Base-by-base conservation (phyloP, 2,329 filamentous ascomycete genomes). In the Aureobasidium leucospermi region DNA sequence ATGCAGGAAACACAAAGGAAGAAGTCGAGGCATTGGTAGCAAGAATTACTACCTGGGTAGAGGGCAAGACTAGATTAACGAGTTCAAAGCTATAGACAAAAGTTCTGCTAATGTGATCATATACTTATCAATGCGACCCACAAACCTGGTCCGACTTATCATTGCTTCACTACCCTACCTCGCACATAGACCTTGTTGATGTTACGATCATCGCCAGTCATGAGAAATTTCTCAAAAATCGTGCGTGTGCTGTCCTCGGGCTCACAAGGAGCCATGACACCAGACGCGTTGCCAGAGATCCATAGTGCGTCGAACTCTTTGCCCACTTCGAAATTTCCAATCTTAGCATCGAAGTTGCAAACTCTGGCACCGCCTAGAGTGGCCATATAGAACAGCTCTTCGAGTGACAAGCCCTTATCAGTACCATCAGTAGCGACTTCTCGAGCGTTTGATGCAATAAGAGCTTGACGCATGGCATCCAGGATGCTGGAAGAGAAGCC, bases 301-400 rank as follows among this genome's bases (percentile, higher is more conserved):
- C 29, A 32, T 9, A 49, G 47, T 0, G 81, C 84, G 71, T 87
- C 84, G 65, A 87, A 86, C 64, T 84, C 78, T 74, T 85, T 86
- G 0, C 83, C 84, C 0, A 76, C 71, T 11, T 72, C 73, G 59
- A 87, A 85, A 60, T 75, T 81, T 1, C 85, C 85, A 36, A 86
- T 70, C 65, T 72, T 74, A 0, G 78, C 71, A 0, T 76, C 79
- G 9, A 86, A 71, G 0, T 79, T 76, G 62, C 83, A 81, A 0
- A 87, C 84, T 29, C 71, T 69, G 0, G 85, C 85, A 0, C 85
- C 85, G 0, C 85, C 84, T 41, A 83, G 62, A 0, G 85, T 87
- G 0, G 83, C 81, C 53, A 88, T 71, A 59, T 81, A 82, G 61
- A 87, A 85, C 3, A 65, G 48, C 60, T 70, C 67, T n/a, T 63